phyloP scores from a whole-genome alignment of 192 early-diverging fungal genomes.

The Coemansia sp. region DNA sequence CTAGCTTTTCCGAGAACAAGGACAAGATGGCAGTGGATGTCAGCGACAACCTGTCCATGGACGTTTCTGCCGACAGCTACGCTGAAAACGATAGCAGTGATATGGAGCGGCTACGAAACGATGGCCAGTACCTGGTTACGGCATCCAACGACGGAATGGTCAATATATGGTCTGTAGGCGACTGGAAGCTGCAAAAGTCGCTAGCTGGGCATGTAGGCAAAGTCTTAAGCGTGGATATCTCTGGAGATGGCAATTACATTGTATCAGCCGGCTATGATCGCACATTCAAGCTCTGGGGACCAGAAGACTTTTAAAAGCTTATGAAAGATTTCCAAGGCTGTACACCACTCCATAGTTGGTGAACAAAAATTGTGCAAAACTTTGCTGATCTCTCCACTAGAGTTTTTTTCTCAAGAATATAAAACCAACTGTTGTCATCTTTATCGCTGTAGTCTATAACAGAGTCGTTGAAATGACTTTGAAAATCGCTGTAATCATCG shows the following conservation, averaged over 20 bases:
- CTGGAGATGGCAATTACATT: constrained; percentile 76
- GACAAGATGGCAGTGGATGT: neutral
- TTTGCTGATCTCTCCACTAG: no score
- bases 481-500: no score
- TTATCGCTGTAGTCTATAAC: no score
- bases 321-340: no score
- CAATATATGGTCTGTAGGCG: constrained; percentile 92
- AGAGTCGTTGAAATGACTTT: no score
- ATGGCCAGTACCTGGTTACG: constrained; percentile 80
- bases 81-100: constrained; percentile 26
- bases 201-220: constrained; percentile 88
- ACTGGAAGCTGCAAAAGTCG: constrained; percentile 88
- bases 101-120: constrained; percentile 34
- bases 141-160: constrained; percentile 87
- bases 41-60: neutral
- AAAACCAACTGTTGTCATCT: no score
- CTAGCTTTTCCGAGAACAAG: neutral
- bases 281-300: constrained; percentile 90
- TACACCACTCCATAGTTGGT: no score
- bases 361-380: no score
- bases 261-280: constrained; percentile 88
- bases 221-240: constrained; percentile 87
- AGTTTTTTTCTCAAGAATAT: no score
- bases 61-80: constrained; percentile 5
- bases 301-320: constrained; percentile 44